Percentiles rank a stretch among this genome's conserved stretches.
Conservation (phyloP, 2,329 filamentous ascomycete genomes). For the Pezicula carpinea region DNA sequence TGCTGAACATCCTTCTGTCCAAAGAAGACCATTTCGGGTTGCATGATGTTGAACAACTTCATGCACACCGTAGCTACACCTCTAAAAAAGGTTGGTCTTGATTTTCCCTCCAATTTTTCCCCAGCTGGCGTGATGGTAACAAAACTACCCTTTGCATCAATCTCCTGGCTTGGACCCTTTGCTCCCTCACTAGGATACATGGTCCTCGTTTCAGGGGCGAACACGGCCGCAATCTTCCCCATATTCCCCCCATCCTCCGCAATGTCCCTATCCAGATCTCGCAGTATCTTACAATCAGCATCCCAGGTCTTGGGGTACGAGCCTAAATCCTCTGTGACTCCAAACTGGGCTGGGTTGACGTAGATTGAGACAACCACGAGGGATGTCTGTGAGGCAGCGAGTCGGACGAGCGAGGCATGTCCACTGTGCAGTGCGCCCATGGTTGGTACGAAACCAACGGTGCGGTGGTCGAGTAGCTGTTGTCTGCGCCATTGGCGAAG, state of each 20-base stretch:
- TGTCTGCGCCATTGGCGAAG: slow-evolving; percentile 66
- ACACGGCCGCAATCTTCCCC: slow-evolving; percentile 75
- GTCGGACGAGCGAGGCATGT: slow-evolving; percentile 79
- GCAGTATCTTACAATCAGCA: slow-evolving; percentile 63
- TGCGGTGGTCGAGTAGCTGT: slow-evolving; percentile 61
- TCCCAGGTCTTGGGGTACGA: slow-evolving; percentile 92
- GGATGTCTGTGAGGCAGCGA: slow-evolving; percentile 78
- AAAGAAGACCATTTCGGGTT: slow-evolving; percentile 80
- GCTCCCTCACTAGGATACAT: slow-evolving; percentile 82
- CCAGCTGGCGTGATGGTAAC: slow-evolving; percentile 85
- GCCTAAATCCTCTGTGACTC: slow-evolving; percentile 77
- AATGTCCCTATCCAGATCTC: slow-evolving; percentile 67
- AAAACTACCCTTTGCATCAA: slow-evolving; percentile 79
- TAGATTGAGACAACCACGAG: slow-evolving; percentile 89
- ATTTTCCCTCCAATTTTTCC: slow-evolving; percentile 76
- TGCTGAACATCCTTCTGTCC: slow-evolving; percentile 98
- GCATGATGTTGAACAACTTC: slow-evolving; percentile 83
- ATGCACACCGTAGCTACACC: slow-evolving; percentile 95
- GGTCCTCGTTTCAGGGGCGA: slow-evolving; percentile 73
- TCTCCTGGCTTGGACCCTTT: slow-evolving; percentile 55
- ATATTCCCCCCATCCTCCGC: slow-evolving; percentile 49
- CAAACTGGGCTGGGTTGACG: slow-evolving; percentile 96
- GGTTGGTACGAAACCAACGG: slow-evolving; percentile 86
- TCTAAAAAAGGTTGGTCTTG: slow-evolving; percentile 89
- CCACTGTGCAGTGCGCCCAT: slow-evolving; percentile 97